These are phyloP conservation scores for Nymphaea thermarum DNA, from an alignment of 164 flowering plant genomes.

Conservation along the genomic window DNA sequence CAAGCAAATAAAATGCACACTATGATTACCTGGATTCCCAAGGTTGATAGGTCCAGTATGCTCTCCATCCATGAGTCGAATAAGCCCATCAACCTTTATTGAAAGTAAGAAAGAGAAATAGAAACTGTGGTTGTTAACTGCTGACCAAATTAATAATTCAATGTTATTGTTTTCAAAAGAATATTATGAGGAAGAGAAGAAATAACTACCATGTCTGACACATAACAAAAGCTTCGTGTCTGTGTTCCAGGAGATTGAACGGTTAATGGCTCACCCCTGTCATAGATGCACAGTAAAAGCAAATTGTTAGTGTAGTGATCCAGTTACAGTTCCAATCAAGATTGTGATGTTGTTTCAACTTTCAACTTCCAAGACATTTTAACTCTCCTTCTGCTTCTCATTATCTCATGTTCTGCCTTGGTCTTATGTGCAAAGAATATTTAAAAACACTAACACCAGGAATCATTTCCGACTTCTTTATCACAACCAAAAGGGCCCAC, in stretches of 20 bases:
- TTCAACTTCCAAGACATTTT: too few species aligned
- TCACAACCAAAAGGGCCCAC: too few species aligned
- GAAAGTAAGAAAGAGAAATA: not conserved
- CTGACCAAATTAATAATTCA: not conserved
- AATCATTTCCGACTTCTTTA: too few species aligned
- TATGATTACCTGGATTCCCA: slow-evolving; percentile 1
- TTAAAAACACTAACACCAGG: too few species aligned
- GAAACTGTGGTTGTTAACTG: not conserved
- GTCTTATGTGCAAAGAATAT: too few species aligned
- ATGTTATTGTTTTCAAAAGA: not conserved
- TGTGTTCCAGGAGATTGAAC: slow-evolving; percentile 70
- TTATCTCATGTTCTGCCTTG: too few species aligned
- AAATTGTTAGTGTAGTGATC: too few species aligned
- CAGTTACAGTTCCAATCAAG: too few species aligned
- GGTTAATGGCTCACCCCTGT: slow-evolving; percentile 51
- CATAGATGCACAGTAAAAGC: too few species aligned
- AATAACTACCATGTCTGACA: slow-evolving; percentile 52
- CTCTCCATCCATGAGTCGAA: slow-evolving; percentile 84
- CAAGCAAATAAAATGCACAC: too few species aligned
- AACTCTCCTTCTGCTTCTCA: too few species aligned
- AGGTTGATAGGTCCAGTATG: slow-evolving; percentile 74
- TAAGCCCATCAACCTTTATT: slow-evolving; percentile 74
- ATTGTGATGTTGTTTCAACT: too few species aligned
- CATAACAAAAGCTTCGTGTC: slow-evolving; percentile 62
- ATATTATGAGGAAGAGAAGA: not conserved